phyloP scores from a whole-genome alignment of 257 asterid species.

The Schizonepeta tenuifolia region DNA sequence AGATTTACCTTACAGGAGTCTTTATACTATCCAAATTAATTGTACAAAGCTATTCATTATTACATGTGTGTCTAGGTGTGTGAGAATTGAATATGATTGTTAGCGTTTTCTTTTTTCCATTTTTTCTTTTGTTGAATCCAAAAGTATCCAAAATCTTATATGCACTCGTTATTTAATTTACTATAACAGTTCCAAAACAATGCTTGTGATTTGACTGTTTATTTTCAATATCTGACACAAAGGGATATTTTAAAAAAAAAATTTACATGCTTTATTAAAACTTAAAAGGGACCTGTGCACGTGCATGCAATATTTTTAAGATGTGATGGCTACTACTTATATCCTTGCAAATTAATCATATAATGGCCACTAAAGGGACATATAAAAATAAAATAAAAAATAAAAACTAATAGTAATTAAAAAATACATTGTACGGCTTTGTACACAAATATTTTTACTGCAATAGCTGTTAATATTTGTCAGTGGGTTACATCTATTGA shows the following conservation, averaged over 20 bases:
- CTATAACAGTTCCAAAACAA: neutral
- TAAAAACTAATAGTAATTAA: constrained; percentile 18
- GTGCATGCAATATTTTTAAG: constrained; percentile 35
- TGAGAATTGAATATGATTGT: neutral
- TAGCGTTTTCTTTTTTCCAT: neutral
- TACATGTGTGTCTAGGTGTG: neutral
- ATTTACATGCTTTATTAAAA: constrained; percentile 26
- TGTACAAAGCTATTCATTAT: neutral
- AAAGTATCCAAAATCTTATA: neutral
- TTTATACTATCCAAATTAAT: neutral
- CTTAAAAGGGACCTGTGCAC: constrained; percentile 28
- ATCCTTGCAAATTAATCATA: constrained; percentile 40
- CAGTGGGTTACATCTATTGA: constrained; percentile 43
- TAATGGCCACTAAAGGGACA: constrained; percentile 45
- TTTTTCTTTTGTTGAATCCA: constrained; percentile 10
- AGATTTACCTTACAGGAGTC: neutral
- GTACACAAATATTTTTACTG: constrained; percentile 37
- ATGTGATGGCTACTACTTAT: constrained; percentile 42
- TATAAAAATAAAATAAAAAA: constrained; percentile 12
- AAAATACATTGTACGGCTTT: constrained; percentile 34
- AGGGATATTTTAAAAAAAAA: neutral
- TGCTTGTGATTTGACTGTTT: constrained; percentile 28
- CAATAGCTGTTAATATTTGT: constrained; percentile 34
- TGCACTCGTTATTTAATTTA: neutral
- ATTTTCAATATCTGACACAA: constrained; percentile 37